A percentile compares a stretch with the other conserved stretches of the same genome.
phyloP scores from a whole-genome alignment of 495 filamentous ascomycete genomes.

The Bombardia bombarda region DNA sequence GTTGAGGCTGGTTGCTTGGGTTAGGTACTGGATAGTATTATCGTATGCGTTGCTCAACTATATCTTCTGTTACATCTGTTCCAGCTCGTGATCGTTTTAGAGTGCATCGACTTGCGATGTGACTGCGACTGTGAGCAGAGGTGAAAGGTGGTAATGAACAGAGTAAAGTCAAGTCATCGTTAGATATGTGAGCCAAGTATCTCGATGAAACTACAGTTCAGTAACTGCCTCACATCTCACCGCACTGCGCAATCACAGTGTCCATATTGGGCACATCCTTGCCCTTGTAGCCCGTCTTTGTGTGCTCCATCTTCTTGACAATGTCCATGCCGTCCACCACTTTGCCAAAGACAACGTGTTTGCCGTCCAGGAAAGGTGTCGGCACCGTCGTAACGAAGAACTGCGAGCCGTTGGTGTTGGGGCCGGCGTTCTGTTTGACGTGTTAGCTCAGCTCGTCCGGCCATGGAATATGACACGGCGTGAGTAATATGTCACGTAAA shows the following conservation, averaged over 20 bases:
- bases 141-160: no score
- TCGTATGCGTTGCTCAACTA: no score
- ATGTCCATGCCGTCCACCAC: conserved; percentile 89
- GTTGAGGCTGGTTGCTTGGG: no score
- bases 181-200: no score
- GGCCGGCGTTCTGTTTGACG: conserved; percentile 67
- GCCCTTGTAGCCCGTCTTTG: conserved; percentile 61
- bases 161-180: no score
- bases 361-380: conserved; percentile 83
- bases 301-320: conserved; percentile 78
- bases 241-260: conserved; percentile 78
- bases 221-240: conserved; percentile 89
- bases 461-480: not conserved
- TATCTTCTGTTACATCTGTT: no score
- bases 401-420: conserved; percentile 90
- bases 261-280: conserved; percentile 80
- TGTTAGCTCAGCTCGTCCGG: no score
- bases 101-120: no score
- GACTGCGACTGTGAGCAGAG: no score
- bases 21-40: no score
- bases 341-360: conserved; percentile 93
- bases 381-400: conserved; percentile 92
- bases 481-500: not conserved
- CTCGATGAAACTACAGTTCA: no score
- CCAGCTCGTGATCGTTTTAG: no score